A percentile compares a stretch with the other conserved stretches of the same genome.
These are phyloP conservation scores for Paspalum vaginatum DNA, from an alignment of 176 grass and related monocot species.

Conservation along the genomic window DNA sequence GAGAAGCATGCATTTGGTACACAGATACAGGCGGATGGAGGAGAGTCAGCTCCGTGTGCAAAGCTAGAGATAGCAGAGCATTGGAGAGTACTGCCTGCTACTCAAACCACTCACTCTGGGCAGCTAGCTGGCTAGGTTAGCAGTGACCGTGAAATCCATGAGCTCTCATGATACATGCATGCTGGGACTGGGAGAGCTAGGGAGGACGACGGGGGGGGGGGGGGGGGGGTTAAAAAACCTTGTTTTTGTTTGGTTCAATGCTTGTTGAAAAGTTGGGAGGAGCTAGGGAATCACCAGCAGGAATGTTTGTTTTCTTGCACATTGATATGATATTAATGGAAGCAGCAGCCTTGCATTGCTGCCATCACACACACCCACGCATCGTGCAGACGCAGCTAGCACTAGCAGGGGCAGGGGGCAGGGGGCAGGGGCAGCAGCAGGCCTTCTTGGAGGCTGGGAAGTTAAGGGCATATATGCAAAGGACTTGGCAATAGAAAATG, in stretches of 20 bases:
- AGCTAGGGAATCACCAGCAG: constrained; percentile 29
- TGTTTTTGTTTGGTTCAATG: constrained; percentile 54
- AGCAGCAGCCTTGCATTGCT: constrained; percentile 50
- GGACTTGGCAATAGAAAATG: constrained; percentile 46
- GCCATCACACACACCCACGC: constrained; percentile 9
- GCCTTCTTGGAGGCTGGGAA: constrained; percentile 2
- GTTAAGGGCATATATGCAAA: background rate
- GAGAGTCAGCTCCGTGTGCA: too few relatives aligned
- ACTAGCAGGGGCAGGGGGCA: background rate
- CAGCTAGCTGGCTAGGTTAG: background rate
- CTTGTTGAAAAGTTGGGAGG: constrained; percentile 38
- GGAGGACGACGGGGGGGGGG: background rate
- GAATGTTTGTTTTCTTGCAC: constrained; percentile 78
- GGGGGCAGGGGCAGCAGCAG: too few relatives aligned
- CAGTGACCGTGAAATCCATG: constrained; percentile 20
- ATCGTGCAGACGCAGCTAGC: constrained; percentile 12
- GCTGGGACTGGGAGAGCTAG: background rate
- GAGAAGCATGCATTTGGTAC: too few relatives aligned
- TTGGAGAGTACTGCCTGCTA: too few relatives aligned
- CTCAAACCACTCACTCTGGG: background rate
- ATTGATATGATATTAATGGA: constrained; percentile 65
- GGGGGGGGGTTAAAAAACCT: background rate
- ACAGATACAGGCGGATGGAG: too few relatives aligned
- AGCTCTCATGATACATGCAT: background rate
- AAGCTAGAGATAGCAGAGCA: too few relatives aligned